phyloP scores from a whole-genome alignment of 345 rosid genomes.

The Citrus cavaleriei region DNA sequence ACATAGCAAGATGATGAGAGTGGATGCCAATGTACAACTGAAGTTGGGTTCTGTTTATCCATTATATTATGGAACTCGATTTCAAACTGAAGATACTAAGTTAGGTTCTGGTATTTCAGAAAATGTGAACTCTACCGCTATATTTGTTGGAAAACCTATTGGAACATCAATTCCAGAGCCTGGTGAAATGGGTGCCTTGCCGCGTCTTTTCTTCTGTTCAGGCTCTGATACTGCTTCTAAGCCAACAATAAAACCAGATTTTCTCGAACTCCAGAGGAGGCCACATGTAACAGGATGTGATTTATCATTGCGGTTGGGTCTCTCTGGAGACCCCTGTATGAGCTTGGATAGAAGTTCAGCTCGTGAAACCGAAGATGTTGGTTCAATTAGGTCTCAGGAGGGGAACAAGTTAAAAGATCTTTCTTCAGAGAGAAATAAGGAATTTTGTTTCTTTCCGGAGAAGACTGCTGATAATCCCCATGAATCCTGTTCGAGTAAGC shows the following conservation, averaged over 20 bases:
- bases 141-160: conserved; percentile 73
- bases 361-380: conserved; percentile 36
- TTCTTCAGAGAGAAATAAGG: conserved; percentile 37
- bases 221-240: conserved; percentile 25
- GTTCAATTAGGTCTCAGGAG: conserved; percentile 32
- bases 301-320: conserved; percentile 81
- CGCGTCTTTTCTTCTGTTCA: conserved; percentile 25
- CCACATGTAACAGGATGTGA: conserved; percentile 51
- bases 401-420: conserved; percentile 21
- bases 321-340: conserved; percentile 38
- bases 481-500: conserved; percentile 27
- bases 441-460: conserved; percentile 57
- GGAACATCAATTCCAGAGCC: conserved; percentile 40
- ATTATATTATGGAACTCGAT: conserved; percentile 55
- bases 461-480: conserved; percentile 33
- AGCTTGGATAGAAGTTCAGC: conserved; percentile 35
- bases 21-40: conserved; percentile 29
- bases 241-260: conserved; percentile 22
- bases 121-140: conserved; percentile 22
- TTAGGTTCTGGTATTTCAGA: conserved; percentile 36
- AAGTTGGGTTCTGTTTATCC: conserved; percentile 66
- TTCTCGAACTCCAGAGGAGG: conserved; percentile 25
- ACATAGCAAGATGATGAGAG: conserved; percentile 27
- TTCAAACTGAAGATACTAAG: conserved; percentile 32
- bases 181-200: conserved; percentile 28